phyloP scores from a whole-genome alignment of 768 basidiomycete species.

The Lactarius hatsudake region DNA sequence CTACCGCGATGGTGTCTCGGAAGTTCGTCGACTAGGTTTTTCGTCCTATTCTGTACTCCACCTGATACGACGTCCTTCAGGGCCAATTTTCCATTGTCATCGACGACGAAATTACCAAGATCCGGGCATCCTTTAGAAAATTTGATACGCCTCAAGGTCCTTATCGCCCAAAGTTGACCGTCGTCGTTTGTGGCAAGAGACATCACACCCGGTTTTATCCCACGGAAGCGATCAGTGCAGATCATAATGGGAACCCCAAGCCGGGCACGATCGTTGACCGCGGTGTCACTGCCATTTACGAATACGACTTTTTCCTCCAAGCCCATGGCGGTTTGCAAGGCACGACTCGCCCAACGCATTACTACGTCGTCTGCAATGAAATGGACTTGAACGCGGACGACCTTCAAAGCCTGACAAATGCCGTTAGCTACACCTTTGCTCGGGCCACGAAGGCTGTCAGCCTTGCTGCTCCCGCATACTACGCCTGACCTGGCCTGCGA shows the following conservation, averaged over 20 bases:
- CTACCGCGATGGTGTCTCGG: conserved; percentile 77
- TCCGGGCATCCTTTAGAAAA: conserved; percentile 42
- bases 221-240: conserved; percentile 42
- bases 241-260: conserved; percentile 47
- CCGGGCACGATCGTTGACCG: conserved; percentile 56
- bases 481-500: conserved; percentile 53
- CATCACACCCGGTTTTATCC: conserved; percentile 59
- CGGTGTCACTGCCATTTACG: conserved; percentile 52
- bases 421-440: conserved; percentile 54
- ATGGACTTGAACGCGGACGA: conserved; percentile 47
- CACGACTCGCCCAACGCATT: conserved; percentile 53
- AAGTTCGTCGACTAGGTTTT: conserved; percentile 41
- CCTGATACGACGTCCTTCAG: conserved; percentile 28
- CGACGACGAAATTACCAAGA: conserved; percentile 43
- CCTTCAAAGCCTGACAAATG: conserved; percentile 54
- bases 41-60: background rate
- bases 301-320: conserved; percentile 56
- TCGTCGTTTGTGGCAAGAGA: conserved; percentile 56
- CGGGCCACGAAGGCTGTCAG: conserved; percentile 56
- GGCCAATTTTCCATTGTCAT: conserved; percentile 51
- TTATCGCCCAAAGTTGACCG: conserved; percentile 49
- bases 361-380: conserved; percentile 56
- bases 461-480: conserved; percentile 44
- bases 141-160: conserved; percentile 37
- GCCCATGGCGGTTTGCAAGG: conserved; percentile 48